These are phyloP conservation scores for Sicyos edulis DNA, from an alignment of 306 rosid genomes.

Conservation along the genomic window DNA sequence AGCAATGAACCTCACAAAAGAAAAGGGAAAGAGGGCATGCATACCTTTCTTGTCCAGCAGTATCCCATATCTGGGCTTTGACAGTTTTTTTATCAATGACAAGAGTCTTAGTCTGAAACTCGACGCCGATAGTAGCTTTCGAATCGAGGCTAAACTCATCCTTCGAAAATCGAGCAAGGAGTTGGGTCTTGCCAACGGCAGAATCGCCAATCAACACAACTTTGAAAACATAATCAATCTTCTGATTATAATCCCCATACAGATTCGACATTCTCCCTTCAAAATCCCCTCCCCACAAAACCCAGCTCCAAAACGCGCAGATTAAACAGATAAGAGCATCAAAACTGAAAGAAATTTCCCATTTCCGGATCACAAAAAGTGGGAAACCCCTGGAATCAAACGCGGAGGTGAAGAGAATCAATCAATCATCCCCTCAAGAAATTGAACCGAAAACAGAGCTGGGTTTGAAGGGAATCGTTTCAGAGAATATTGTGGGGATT, in stretches of 20 bases:
- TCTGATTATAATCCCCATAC: slow-evolving; percentile 66
- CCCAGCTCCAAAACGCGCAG: slow-evolving; percentile 17
- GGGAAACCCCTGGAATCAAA: not conserved
- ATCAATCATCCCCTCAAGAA: not conserved
- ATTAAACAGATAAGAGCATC: slow-evolving; percentile 18
- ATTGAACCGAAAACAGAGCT: not conserved
- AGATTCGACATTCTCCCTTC: slow-evolving; percentile 55
- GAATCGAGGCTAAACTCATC: slow-evolving; percentile 72
- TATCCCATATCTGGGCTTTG: slow-evolving; percentile 94
- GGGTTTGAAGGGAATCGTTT: slow-evolving; percentile 12
- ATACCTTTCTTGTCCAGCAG: slow-evolving; percentile 97
- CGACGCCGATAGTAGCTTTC: slow-evolving; percentile 92
- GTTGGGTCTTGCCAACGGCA: slow-evolving; percentile 88
- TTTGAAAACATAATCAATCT: slow-evolving; percentile 90
- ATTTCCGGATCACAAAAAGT: slow-evolving; percentile 11
- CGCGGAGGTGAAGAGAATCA: not conserved
- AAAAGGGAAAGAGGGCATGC: not conserved
- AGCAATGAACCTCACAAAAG: not conserved
- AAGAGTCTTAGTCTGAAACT: slow-evolving; percentile 86
- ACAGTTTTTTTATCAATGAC: slow-evolving; percentile 65
- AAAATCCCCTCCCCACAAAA: slow-evolving; percentile 18
- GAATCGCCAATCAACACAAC: slow-evolving; percentile 93
- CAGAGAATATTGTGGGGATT: not conserved
- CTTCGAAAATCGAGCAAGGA: slow-evolving; percentile 72
- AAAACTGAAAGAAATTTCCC: not conserved